These are phyloP conservation scores for Geotrichum fermentans DNA, from an alignment of 1,139 yeast species.

Conservation along the genomic window DNA sequence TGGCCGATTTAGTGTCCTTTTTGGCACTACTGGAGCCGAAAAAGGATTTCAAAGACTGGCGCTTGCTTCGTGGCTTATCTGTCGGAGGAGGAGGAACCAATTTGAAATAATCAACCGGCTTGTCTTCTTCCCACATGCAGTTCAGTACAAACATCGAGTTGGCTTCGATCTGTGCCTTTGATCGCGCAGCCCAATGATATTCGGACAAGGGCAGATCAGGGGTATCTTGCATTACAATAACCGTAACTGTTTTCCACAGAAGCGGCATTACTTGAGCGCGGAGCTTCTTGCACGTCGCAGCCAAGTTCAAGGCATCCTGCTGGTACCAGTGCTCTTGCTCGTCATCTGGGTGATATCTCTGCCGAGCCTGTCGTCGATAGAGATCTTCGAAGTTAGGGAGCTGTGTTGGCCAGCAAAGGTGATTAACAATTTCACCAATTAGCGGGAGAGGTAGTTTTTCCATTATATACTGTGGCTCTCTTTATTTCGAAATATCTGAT, in stretches of 20 bases:
- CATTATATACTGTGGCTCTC: neutral
- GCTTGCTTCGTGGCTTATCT: neutral
- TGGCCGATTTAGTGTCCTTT: neutral
- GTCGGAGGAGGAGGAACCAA: neutral
- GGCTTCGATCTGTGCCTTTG: neutral
- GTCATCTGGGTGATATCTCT: neutral
- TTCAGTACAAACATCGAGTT: neutral
- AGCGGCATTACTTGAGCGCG: neutral
- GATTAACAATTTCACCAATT: neutral
- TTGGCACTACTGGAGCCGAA: neutral
- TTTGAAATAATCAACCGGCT: neutral
- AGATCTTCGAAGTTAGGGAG: neutral
- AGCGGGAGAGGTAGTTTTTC: neutral
- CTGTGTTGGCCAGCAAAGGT: neutral
- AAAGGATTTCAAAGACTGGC: neutral
- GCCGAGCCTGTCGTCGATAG: neutral
- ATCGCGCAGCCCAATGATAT: neutral
- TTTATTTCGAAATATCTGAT: neutral
- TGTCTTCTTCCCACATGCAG: slow-evolving; percentile 2
- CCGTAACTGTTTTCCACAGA: slow-evolving; percentile 1
- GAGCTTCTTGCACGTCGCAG: neutral
- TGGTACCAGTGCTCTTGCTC: slow-evolving; percentile 2
- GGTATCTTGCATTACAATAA: neutral
- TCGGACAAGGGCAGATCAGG: neutral
- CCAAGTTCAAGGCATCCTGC: slow-evolving; percentile 2